These are phyloP conservation scores for Volvox reticuliferus DNA, from an alignment of 139 green algal species.

Conservation along the genomic window DNA sequence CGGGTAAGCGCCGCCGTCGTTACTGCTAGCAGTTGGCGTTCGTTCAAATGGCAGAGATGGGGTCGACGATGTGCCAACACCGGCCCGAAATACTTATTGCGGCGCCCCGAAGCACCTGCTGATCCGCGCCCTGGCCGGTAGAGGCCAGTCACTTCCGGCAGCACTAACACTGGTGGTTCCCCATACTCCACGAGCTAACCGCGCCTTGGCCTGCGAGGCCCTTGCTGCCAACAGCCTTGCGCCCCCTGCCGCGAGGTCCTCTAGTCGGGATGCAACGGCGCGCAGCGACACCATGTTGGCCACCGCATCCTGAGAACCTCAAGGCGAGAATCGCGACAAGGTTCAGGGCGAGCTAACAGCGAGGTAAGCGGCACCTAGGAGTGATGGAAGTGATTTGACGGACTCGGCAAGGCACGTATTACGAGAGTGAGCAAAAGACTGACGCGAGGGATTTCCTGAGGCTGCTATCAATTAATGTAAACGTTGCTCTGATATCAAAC, in stretches of 20 bases:
- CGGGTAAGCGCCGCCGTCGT: not conserved
- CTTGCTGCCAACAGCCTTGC: not conserved
- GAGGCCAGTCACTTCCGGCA: not conserved
- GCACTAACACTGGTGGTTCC: not conserved
- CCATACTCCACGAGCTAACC: not conserved
- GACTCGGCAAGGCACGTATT: not conserved
- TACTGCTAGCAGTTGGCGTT: not conserved
- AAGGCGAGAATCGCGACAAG: not conserved
- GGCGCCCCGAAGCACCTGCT: too few relatives aligned
- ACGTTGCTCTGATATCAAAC: too few relatives aligned
- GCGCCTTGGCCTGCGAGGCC: conserved; percentile 18
- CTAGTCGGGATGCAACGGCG: conserved; percentile 53
- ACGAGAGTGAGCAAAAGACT: not conserved
- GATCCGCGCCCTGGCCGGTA: not conserved
- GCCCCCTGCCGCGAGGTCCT: conserved; percentile 53
- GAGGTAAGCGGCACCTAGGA: not conserved
- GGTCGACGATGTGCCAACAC: too few relatives aligned
- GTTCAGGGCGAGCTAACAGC: not conserved
- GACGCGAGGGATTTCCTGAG: too few relatives aligned
- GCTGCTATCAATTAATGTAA: too few relatives aligned
- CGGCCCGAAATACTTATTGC: too few relatives aligned
- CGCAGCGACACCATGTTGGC: conserved; percentile 60
- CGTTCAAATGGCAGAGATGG: too few relatives aligned
- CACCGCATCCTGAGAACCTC: conserved; percentile 15
- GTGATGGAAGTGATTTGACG: not conserved